phyloP scores from a whole-genome alignment of 352 stramenopile species.

The Phytopythium montanum region DNA sequence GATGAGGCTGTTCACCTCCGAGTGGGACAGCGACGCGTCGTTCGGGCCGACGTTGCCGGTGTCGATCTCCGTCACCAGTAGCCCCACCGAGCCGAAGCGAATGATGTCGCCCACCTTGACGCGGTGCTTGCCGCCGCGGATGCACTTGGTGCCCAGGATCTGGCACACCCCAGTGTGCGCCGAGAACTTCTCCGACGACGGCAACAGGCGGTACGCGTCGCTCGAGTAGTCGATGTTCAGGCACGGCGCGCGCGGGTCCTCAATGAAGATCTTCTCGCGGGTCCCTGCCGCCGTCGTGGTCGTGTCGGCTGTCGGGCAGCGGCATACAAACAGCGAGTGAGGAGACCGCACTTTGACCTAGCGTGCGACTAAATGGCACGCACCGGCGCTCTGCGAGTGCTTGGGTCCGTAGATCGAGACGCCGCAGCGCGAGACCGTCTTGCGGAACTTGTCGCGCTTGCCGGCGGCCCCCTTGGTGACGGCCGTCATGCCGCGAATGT shows the following conservation, averaged over 20 bases:
- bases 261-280: constrained; percentile 85
- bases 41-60: constrained; percentile 62
- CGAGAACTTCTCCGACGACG: constrained; percentile 84
- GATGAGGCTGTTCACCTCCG: constrained; percentile 78
- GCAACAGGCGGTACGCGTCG: constrained; percentile 80
- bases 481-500: constrained; percentile 85
- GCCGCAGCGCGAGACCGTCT: constrained; percentile 80
- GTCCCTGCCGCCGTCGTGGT: constrained; percentile 16
- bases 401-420: constrained; percentile 87
- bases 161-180: constrained; percentile 85
- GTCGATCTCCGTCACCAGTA: constrained; percentile 85
- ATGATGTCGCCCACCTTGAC: constrained; percentile 85
- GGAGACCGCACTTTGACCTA: too few relatives aligned
- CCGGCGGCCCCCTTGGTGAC: constrained; percentile 80
- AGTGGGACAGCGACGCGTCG: constrained; percentile 65
- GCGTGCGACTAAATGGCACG: background rate
- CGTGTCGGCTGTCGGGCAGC: constrained; percentile 7
- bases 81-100: constrained; percentile 75
- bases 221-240: constrained; percentile 88
- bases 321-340: background rate
- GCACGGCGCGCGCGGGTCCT: constrained; percentile 77
- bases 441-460: constrained; percentile 88
- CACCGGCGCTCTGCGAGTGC: constrained; percentile 52
- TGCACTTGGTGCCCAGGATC: constrained; percentile 85
- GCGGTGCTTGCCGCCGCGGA: constrained; percentile 78